These are phyloP conservation scores for Picochlorum sp. DNA, from an alignment of 139 green algal species.

Conservation along the genomic window DNA sequence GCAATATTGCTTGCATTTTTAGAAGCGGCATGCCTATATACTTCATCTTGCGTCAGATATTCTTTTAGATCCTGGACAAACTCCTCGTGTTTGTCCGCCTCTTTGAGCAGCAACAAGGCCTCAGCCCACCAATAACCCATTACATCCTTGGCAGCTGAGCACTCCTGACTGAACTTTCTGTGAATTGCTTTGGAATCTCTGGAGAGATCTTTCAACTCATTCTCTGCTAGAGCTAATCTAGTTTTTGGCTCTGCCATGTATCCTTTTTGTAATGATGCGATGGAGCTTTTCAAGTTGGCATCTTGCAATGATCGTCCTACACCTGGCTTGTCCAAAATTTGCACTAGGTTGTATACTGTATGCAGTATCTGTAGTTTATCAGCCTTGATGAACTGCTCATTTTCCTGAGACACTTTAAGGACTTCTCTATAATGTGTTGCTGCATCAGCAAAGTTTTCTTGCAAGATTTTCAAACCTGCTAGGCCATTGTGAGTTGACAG, in stretches of 20 bases:
- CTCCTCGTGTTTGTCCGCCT: not conserved
- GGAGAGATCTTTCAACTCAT: slow-evolving; percentile 25
- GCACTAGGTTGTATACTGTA: slow-evolving; percentile 71
- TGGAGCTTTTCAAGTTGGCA: slow-evolving; percentile 32
- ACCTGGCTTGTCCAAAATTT: slow-evolving; percentile 37
- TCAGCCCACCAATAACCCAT: slow-evolving; percentile 15
- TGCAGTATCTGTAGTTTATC: slow-evolving; percentile 82
- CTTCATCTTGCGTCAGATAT: slow-evolving; percentile 14
- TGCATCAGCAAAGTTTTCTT: slow-evolving; percentile 32
- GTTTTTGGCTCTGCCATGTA: slow-evolving; percentile 46
- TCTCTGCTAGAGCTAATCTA: slow-evolving; percentile 24
- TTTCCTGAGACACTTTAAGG: slow-evolving; percentile 31
- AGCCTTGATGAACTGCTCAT: slow-evolving; percentile 34
- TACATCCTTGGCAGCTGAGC: not conserved
- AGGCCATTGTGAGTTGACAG: slow-evolving; percentile 71
- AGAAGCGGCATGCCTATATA: slow-evolving; percentile 6
- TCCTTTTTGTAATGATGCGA: slow-evolving; percentile 17
- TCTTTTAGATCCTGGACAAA: slow-evolving; percentile 20
- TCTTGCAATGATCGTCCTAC: slow-evolving; percentile 58
- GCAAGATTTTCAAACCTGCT: slow-evolving; percentile 59
- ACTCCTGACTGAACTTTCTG: not conserved
- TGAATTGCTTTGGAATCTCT: not conserved
- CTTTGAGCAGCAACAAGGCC: slow-evolving; percentile 10
- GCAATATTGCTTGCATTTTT: slow-evolving; percentile 48
- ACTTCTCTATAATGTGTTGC: slow-evolving; percentile 60